Percentiles rank a stretch among this genome's conserved stretches.
Conservation (phyloP, 1,284 basidiomycete genomes). For the Schizopora paradoxa region DNA sequence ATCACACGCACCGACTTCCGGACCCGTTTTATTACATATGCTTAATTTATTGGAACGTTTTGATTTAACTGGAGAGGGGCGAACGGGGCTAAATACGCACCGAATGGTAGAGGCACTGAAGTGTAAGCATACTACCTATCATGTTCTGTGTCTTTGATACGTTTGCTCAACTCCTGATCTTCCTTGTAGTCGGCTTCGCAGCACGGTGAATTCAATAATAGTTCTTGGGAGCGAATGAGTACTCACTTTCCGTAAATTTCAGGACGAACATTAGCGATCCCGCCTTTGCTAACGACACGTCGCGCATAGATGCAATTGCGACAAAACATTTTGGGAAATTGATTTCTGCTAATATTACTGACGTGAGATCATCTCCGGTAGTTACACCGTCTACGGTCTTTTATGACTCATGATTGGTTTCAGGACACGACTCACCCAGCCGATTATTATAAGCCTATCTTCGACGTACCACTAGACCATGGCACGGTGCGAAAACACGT, state of each 20-base stretch:
- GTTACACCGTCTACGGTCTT: constrained; percentile 6
- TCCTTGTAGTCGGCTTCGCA: constrained; percentile 58
- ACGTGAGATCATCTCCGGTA: constrained; percentile 50
- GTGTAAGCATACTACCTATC: constrained; percentile 38
- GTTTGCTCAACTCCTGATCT: constrained; percentile 17
- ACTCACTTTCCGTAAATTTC: constrained; percentile 10
- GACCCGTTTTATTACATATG: constrained; percentile 75
- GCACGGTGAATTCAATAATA: constrained; percentile 44
- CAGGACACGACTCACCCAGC: constrained; percentile 76
- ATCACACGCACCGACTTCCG: constrained; percentile 77
- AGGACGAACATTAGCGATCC: constrained; percentile 83
- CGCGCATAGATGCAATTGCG: constrained; percentile 60
- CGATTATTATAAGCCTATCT: constrained; percentile 81
- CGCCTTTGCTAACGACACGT: constrained; percentile 49
- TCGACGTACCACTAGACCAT: constrained; percentile 73
- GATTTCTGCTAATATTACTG: constrained; percentile 68
- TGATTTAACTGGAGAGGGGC: constrained; percentile 43
- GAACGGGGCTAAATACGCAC: constrained; percentile 59
- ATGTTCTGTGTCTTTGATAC: neutral
- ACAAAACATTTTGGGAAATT: constrained; percentile 65
- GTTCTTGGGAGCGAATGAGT: constrained; percentile 9
- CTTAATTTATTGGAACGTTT: constrained; percentile 74
- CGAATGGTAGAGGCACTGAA: constrained; percentile 74
- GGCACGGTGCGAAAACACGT: constrained; percentile 62
- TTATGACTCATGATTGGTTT: constrained; percentile 18